phyloP scores from a whole-genome alignment of 345 rosid species.

The Heritiera littoralis region DNA sequence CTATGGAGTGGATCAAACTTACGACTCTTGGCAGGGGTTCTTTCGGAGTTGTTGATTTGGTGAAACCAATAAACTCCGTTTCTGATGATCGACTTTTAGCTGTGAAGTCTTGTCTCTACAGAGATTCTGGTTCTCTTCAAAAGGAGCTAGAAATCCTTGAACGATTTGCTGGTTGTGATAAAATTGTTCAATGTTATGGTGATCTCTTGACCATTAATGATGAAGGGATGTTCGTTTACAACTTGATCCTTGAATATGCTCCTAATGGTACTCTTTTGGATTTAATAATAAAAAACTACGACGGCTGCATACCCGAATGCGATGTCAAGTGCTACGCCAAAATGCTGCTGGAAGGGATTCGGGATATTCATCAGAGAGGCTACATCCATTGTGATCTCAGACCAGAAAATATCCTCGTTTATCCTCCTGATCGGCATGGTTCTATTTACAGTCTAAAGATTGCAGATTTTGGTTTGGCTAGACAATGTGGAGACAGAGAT shows the following conservation, averaged over 20 bases:
- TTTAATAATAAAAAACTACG: background rate
- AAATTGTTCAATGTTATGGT: background rate
- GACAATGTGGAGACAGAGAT: background rate
- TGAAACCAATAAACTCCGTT: background rate
- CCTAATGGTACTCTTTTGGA: background rate
- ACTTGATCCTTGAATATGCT: background rate
- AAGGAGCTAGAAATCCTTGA: background rate
- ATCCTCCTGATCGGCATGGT: background rate
- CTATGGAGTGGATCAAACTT: background rate
- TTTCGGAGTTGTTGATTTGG: background rate
- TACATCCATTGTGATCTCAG: background rate
- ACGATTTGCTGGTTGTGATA: background rate
- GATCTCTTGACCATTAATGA: too few relatives aligned
- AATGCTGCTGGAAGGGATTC: background rate
- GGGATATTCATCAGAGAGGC: background rate
- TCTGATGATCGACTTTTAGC: background rate
- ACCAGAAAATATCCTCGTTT: background rate
- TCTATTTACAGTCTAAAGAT: too few relatives aligned
- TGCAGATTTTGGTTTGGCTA: background rate
- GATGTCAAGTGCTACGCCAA: background rate
- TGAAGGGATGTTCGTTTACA: background rate
- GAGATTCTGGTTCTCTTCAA: background rate
- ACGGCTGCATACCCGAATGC: background rate
- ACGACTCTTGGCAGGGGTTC: background rate
- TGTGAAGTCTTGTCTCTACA: background rate